Conservation (phyloP, 495 filamentous ascomycete species). For the Glutinoglossum americanum region DNA sequence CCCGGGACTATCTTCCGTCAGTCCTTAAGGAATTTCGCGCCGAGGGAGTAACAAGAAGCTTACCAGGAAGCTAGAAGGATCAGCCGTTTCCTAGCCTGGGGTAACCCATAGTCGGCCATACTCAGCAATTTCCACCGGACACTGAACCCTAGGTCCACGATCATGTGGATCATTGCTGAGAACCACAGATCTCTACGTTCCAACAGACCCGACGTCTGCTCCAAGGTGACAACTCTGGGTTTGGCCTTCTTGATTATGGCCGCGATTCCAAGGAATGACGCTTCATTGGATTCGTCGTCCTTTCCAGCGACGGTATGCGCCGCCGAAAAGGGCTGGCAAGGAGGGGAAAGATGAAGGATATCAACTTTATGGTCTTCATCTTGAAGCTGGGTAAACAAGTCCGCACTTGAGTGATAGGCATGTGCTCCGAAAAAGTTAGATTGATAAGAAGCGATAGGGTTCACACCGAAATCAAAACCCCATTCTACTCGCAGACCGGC, state of each 20-base stretch:
- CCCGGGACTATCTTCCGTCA: conserved; percentile 32
- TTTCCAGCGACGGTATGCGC: conserved; percentile 44
- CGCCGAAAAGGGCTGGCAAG: conserved; percentile 65
- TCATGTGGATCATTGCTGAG: conserved; percentile 36
- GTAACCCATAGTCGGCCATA: conserved; percentile 36
- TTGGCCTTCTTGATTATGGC: conserved; percentile 34
- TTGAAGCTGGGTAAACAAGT: conserved; percentile 24
- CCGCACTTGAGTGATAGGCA: conserved; percentile 23
- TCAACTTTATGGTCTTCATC: conserved; percentile 29
- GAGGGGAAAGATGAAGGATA: conserved; percentile 60
- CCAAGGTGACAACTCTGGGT: conserved; percentile 59
- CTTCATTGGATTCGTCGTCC: conserved; percentile 54
- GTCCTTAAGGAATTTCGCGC: background rate
- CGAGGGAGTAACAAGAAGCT: conserved; percentile 7
- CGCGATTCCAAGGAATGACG: conserved; percentile 41
- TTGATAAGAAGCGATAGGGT: conserved; percentile 33
- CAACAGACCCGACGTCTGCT: conserved; percentile 55
- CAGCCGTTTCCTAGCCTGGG: conserved; percentile 38
- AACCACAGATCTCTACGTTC: conserved; percentile 30
- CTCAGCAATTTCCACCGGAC: conserved; percentile 35
- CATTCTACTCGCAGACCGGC: conserved; percentile 39
- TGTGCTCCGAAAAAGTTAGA: conserved; percentile 33
- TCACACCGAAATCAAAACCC: conserved; percentile 36
- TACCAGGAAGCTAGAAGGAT: conserved; percentile 65
- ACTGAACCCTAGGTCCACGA: conserved; percentile 46